Evolutionary conservation across 345 rosid genomes (phyloP).

Genomic region (Bretschneidera sinensis): DNA sequence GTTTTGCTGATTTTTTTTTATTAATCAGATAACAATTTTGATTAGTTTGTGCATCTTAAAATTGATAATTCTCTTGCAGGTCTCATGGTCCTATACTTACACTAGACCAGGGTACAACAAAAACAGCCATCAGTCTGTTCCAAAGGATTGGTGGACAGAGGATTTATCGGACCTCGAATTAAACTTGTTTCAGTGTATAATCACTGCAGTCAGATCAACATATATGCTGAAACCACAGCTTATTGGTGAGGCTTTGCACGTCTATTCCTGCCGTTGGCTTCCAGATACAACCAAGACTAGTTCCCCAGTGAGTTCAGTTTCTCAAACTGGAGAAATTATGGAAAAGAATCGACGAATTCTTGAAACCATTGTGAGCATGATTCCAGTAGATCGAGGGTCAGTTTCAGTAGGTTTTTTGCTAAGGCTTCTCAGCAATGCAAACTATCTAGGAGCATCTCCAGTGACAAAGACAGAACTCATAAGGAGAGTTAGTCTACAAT

Average conservation of each 20-base stretch:
- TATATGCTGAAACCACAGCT: conserved; percentile 65
- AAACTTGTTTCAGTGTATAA: conserved; percentile 75
- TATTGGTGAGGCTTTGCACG: conserved; percentile 92
- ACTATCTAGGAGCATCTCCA: conserved; percentile 59
- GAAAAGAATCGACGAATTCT: conserved; percentile 53
- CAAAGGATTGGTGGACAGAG: conserved; percentile 99
- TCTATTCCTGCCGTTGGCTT: conserved; percentile 84
- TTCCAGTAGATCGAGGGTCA: conserved; percentile 80
- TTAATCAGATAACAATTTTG: neutral
- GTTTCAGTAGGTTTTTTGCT: conserved; percentile 78
- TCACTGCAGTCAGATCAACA: conserved; percentile 64
- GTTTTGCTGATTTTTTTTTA: neutral
- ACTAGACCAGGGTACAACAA: conserved; percentile 69
- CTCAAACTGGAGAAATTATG: conserved; percentile 35
- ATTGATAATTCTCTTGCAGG: conserved; percentile 38
- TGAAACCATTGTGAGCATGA: conserved; percentile 70
- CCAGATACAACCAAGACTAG: conserved; percentile 52
- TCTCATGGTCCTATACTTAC: conserved; percentile 89
- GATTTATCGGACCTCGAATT: conserved; percentile 87
- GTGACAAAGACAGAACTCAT: conserved; percentile 72
- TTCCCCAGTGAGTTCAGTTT: conserved; percentile 34
- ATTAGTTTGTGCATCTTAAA: no score
- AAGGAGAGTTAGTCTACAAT: conserved; percentile 66
- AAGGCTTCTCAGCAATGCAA: conserved; percentile 73
- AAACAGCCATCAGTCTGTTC: conserved; percentile 56